Percentiles rank a stretch among this genome's conserved stretches.
phyloP scores from a whole-genome alignment of 495 filamentous ascomycete species.

The Trichoderma virens region DNA sequence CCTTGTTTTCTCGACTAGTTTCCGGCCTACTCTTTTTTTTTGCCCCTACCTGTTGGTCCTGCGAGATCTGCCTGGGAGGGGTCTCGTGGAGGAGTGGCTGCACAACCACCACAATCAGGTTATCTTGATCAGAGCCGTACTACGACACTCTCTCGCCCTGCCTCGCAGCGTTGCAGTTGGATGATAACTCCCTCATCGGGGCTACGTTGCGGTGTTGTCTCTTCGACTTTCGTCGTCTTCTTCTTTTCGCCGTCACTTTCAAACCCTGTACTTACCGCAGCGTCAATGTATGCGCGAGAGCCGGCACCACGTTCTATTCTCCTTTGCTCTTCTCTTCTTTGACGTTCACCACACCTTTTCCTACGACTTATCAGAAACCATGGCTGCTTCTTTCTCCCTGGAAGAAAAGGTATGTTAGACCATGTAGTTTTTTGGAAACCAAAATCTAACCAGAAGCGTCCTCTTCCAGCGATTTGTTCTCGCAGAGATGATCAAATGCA shows the following conservation, averaged over 20 bases:
- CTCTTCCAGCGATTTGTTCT: slow-evolving; percentile 33
- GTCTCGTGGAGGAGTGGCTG: slow-evolving; percentile 2
- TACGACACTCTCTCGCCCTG: background rate
- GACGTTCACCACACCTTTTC: background rate
- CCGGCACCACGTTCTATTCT: background rate
- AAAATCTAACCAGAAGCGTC: background rate
- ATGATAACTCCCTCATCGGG: background rate
- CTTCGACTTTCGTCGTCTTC: background rate
- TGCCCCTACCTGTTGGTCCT: background rate
- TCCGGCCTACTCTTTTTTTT: background rate
- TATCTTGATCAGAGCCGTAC: slow-evolving; percentile 2
- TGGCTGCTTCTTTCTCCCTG: background rate
- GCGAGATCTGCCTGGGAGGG: slow-evolving; percentile 4
- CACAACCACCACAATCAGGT: slow-evolving; percentile 4
- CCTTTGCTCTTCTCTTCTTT: background rate
- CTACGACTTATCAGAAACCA: background rate
- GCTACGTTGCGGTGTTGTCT: background rate
- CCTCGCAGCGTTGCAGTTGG: background rate
- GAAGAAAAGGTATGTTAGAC: background rate
- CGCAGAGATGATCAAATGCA: slow-evolving; percentile 37
- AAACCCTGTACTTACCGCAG: background rate
- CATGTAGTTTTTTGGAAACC: background rate
- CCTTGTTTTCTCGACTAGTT: slow-evolving; percentile 2
- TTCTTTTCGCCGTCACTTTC: background rate
- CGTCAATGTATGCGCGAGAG: slow-evolving; percentile 2